Evolutionary conservation across 345 rosid species (phyloP).

Genomic region (Camelina laxa): DNA sequence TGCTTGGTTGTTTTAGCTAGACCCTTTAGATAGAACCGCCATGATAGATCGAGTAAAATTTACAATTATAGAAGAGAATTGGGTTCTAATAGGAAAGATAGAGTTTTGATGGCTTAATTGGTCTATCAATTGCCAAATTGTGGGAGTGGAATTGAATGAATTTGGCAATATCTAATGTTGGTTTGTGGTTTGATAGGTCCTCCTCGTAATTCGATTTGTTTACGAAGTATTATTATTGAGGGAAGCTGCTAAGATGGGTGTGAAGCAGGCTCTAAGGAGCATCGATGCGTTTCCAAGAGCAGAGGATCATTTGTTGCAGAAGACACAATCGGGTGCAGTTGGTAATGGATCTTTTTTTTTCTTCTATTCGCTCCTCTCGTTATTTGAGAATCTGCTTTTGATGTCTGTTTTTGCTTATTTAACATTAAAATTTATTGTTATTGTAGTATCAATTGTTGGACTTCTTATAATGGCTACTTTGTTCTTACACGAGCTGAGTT

Average conservation of each 20-base stretch:
- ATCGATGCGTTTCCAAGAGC: conserved; percentile 96
- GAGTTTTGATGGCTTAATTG: background rate
- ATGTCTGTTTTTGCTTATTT: background rate
- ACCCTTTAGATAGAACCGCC: background rate
- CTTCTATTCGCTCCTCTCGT: background rate
- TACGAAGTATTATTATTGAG: background rate
- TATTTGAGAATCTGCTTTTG: background rate
- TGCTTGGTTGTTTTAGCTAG: background rate
- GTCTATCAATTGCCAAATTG: background rate
- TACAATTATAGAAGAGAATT: background rate
- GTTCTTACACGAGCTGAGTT: conserved; percentile 89
- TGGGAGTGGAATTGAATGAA: background rate
- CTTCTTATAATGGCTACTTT: conserved; percentile 79
- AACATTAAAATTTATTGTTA: conserved; percentile 4
- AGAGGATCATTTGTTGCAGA: conserved; percentile 91
- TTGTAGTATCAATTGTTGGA: conserved; percentile 85
- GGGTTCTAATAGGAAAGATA: background rate
- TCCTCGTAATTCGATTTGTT: background rate
- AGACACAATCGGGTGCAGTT: conserved; percentile 92
- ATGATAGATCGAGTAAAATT: conserved; percentile 14
- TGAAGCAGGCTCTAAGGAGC: conserved; percentile 83
- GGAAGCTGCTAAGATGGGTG: conserved; percentile 58
- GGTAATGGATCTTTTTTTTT: conserved; percentile 49
- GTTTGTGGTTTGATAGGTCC: conserved; percentile 20
- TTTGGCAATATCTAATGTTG: conserved; percentile 18